A percentile compares a stretch with the other conserved stretches of the same genome.
Evolutionary conservation across 106 monocot genomes (phyloP).

Genomic region (Apostasia ramifera): DNA sequence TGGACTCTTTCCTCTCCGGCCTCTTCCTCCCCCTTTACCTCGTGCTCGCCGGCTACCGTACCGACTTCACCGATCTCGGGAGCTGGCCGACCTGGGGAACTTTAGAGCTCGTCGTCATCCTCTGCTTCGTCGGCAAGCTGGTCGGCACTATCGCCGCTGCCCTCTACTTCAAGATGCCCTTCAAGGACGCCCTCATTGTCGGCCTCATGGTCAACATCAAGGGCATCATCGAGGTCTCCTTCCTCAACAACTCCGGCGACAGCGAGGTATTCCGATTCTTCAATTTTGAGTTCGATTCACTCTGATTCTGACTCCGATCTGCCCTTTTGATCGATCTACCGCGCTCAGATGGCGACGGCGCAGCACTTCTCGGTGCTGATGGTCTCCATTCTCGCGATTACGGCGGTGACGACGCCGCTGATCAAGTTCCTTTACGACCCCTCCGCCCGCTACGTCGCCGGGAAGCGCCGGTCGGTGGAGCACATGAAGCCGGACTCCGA

Average conservation of each 20-base stretch:
- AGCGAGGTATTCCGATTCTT: constrained; percentile 10
- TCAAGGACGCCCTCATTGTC: constrained; percentile 26
- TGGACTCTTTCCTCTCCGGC: constrained; percentile 29
- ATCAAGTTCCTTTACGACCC: constrained; percentile 50
- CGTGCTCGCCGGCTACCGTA: constrained; percentile 30
- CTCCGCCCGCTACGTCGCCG: constrained; percentile 13
- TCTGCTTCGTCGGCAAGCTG: constrained; percentile 31
- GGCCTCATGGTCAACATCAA: constrained; percentile 51
- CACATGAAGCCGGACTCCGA: constrained; percentile 26
- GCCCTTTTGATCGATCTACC: background rate
- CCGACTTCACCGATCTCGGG: constrained; percentile 15
- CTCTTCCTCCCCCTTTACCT: constrained; percentile 47
- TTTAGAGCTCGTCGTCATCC: constrained; percentile 30
- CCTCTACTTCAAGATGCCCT: constrained; percentile 22
- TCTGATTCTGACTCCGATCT: background rate
- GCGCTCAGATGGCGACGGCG: constrained; percentile 13
- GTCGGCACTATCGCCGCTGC: constrained; percentile 9
- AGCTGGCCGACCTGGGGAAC: background rate
- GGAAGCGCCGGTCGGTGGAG: constrained; percentile 31
- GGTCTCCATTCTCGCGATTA: constrained; percentile 19
- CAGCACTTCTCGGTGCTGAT: constrained; percentile 24
- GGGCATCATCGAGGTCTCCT: constrained; percentile 42
- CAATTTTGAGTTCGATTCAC: background rate
- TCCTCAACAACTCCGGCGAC: constrained; percentile 27
- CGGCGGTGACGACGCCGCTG: constrained; percentile 21